Conservation (phyloP, 768 basidiomycete species). For the Exidia glandulosa region DNA sequence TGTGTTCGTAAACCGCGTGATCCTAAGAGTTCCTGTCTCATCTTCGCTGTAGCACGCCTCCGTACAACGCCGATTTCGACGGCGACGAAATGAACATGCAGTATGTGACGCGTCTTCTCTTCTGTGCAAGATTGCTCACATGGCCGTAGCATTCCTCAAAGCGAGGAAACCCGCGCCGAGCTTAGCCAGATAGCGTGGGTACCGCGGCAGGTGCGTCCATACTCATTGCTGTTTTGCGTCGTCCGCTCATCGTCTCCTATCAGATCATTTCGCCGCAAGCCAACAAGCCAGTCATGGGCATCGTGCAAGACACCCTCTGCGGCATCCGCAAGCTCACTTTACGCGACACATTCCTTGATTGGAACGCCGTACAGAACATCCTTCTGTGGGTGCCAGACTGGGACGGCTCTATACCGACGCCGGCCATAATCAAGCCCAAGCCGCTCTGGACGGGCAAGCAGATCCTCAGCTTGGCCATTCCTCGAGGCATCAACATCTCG, state of each 20-base stretch:
- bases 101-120: slow-evolving; percentile 41
- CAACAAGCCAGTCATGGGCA: slow-evolving; percentile 99
- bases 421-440: slow-evolving; percentile 92
- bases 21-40: neutral
- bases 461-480: slow-evolving; percentile 82
- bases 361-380: slow-evolving; percentile 94
- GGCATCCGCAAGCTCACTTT: slow-evolving; percentile 96
- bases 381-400: slow-evolving; percentile 96
- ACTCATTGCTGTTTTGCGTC: neutral
- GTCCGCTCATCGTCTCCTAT: slow-evolving; percentile 2
- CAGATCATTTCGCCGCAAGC: slow-evolving; percentile 99
- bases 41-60: slow-evolving; percentile 56
- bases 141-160: slow-evolving; percentile 78
- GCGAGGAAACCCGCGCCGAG: slow-evolving; percentile 96
- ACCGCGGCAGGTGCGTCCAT: slow-evolving; percentile 65
- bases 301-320: slow-evolving; percentile 97
- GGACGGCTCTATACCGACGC: slow-evolving; percentile 88
- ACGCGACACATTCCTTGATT: slow-evolving; percentile 90
- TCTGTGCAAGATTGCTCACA: slow-evolving; percentile 2
- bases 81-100: slow-evolving; percentile 99
- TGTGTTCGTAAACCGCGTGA: slow-evolving; percentile 55
- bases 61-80: slow-evolving; percentile 99
- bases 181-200: slow-evolving; percentile 99
- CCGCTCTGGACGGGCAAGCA: slow-evolving; percentile 98
- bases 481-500: slow-evolving; percentile 88